Base-by-base conservation (phyloP, 2,329 filamentous ascomycete species). In the Trichoderma brevicompactum region DNA sequence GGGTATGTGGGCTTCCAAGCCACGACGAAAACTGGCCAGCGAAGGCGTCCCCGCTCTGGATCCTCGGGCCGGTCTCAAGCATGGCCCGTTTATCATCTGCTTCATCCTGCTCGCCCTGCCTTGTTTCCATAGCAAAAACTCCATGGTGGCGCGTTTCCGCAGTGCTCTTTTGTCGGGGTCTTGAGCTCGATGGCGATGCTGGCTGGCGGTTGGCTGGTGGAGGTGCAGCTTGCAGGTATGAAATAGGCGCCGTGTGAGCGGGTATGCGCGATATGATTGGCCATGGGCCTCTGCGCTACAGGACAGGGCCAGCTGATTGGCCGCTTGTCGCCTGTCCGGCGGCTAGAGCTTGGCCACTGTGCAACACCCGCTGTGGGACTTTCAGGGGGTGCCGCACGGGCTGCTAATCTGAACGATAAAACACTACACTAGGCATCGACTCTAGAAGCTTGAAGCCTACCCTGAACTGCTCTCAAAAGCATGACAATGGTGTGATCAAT, bases 191-290 rank as follows among this genome's bases (percentile, higher is more conserved):
- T 59, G 53, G 40, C 40, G 44, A 55, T 65, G 48, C 40, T 59
- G 53, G 46, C 43, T 34, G 46, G 46, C 43, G 46, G 64, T 38
- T 64, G 64, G 64, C 12, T 65, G 62, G 62, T 58, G 38, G 56
- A 55, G 58, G 43, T 44, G 49, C 56, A 49, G 53, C 41, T 38
- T 43, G 40, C 48, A 54, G 17, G 49, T 65, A 61, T 65, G 64
- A 61, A 65, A 76, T 78, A 79, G 76, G 77, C 80, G 80, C 79
- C 76, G 70, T 67, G 62, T 64, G 68, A 68, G 62, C 64, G 70
- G 53, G 34, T 50, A 52, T 12, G 34, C 19, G 32, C 36, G 6
- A 17, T 10, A 32, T 70, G 58, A 76, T 77, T 77, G 75, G 75
- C 46, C 59, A 54, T 15, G 41, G 12, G 15, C 46, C 52, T 76